Evolutionary conservation across 371 early-diverging fungal genomes (phyloP).

Genomic region (Funneliformis caledonium): DNA sequence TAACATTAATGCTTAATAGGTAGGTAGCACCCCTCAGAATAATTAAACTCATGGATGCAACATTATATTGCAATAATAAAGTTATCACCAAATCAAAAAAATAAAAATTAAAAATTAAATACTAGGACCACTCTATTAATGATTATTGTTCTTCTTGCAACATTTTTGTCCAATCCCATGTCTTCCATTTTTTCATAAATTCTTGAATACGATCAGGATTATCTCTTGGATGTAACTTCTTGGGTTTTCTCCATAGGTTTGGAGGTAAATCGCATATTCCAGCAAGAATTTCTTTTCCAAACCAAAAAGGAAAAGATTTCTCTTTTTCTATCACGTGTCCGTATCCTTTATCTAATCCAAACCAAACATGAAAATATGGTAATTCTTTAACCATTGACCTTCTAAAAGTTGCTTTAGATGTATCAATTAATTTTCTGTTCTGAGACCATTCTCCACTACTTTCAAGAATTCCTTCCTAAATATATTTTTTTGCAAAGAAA

Average conservation of each 20-base stretch:
- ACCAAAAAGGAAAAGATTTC: constrained; percentile 78
- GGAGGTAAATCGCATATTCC: constrained; percentile 82
- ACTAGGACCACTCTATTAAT: background rate
- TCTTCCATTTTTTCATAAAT: constrained; percentile 75
- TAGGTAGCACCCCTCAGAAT: too few relatives aligned
- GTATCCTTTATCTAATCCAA: constrained; percentile 81
- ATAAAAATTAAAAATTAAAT: too few relatives aligned
- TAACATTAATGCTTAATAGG: too few relatives aligned
- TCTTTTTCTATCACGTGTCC: constrained; percentile 96
- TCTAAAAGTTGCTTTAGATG: constrained; percentile 73
- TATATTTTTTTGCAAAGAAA: background rate
- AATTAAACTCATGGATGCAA: too few relatives aligned
- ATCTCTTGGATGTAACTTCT: constrained; percentile 60
- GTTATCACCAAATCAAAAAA: too few relatives aligned
- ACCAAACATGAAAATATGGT: constrained; percentile 98
- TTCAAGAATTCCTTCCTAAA: constrained; percentile 73
- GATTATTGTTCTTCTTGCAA: constrained; percentile 43
- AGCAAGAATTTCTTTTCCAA: constrained; percentile 83
- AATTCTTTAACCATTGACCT: constrained; percentile 72
- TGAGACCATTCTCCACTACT: constrained; percentile 92
- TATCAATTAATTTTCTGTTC: constrained; percentile 88
- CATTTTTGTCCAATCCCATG: constrained; percentile 83
- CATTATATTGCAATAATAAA: too few relatives aligned
- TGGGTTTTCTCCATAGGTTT: constrained; percentile 74
- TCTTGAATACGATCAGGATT: constrained; percentile 60